Base-by-base conservation (phyloP, 768 basidiomycete species). In the Solioccasus polychromus region DNA sequence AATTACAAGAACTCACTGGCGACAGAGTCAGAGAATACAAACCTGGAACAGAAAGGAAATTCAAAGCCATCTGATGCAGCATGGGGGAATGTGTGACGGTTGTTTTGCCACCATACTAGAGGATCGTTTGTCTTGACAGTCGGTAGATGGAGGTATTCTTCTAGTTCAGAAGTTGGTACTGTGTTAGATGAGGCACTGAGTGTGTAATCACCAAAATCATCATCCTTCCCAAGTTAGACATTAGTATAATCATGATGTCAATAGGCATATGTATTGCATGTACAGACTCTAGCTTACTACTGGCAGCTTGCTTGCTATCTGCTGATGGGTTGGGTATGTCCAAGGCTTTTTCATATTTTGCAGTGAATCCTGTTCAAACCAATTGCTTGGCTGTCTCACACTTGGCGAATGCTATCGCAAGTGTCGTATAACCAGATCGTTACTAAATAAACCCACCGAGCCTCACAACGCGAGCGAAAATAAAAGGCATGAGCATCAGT, bases 31-130 rank as follows among this genome's bases (percentile, higher is more conserved):
- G 26, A 26, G 26, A 11, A 6, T 11, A 46, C 49, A 12, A 17
- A 57, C 55, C 50, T 23, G 57, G 57, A n/a, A 56, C 47, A n/a
- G 43, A 51, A 8, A 58, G 44, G 36, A 53, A 58, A 29, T 60
- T 48, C 0, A 60, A 28, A 2, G 56, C 59, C 59, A 60, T 60
- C 2, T 9, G 11, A 4, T 44, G 54, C 2, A 58, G 42, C 6
- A 22, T 44, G 2, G 59, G 56, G n/a, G 35, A 46, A 55, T 12
- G 28, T 28, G 20, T 22, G 14, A 10, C 42, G 34, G 17, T 57
- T 45, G 15, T 49, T 39, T 18, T 19, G 20, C 52, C 57, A 59
- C 55, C 52, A 59, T 18, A 5, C 26, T 3, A 57, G 39, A 1
- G 47, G 45, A 34, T 56, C 47, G 17, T 44, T 48, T 9, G 24